Evolutionary conservation across 345 rosid genomes (phyloP).

Genomic region (Diplotaxis tenuifolia): DNA sequence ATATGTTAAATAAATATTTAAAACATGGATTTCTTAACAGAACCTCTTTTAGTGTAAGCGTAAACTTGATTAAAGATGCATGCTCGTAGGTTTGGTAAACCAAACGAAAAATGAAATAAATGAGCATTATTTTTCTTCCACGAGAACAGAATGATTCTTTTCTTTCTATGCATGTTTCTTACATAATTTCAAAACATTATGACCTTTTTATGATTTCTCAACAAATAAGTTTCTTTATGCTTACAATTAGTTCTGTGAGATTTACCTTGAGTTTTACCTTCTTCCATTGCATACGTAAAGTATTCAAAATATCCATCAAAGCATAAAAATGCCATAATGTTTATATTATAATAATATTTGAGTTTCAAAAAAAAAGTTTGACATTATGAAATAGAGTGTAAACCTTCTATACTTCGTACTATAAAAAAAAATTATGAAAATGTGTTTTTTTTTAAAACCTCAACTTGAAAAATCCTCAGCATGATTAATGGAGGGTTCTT

Average conservation of each 20-base stretch:
- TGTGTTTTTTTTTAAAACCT: neutral
- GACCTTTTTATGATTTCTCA: neutral
- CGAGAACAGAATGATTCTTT: conserved; percentile 33
- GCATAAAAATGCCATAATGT: too few relatives aligned
- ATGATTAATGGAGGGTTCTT: too few relatives aligned
- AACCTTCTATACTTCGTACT: too few relatives aligned
- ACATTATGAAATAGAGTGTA: too few relatives aligned
- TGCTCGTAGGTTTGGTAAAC: conserved; percentile 23
- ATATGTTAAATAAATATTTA: neutral
- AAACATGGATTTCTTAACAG: neutral
- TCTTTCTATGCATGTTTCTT: conserved; percentile 26
- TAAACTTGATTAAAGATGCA: conserved; percentile 25
- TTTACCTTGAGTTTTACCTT: neutral
- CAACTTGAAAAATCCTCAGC: neutral
- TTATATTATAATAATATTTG: too few relatives aligned
- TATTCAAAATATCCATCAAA: neutral
- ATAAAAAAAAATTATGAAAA: too few relatives aligned
- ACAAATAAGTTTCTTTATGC: conserved; percentile 15
- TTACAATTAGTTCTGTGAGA: neutral
- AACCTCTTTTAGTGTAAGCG: conserved; percentile 24
- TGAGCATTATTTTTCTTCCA: conserved; percentile 17
- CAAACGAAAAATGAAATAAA: neutral
- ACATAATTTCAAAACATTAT: conserved; percentile 20
- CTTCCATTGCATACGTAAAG: neutral
- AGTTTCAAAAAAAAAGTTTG: too few relatives aligned